Percentiles rank a stretch among this genome's conserved stretches.
phyloP scores from a whole-genome alignment of 805 yeast species.

The Wickerhamomyces bovis region DNA sequence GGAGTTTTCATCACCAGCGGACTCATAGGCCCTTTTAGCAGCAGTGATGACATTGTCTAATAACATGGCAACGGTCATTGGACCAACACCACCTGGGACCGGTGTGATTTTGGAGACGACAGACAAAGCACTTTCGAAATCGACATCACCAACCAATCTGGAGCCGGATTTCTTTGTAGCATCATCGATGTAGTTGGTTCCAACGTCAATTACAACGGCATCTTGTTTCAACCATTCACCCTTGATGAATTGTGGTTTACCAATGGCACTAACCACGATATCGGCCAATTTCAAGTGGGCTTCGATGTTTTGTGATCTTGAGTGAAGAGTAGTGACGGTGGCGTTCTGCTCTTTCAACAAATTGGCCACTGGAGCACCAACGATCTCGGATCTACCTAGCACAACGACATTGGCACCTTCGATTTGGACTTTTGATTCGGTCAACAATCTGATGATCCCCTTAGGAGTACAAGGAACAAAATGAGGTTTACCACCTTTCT shows the following conservation, averaged over 20 bases:
- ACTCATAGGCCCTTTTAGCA: constrained; percentile 44
- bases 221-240: constrained; percentile 86
- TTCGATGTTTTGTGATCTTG: constrained; percentile 60
- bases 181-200: constrained; percentile 86
- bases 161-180: constrained; percentile 67
- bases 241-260: constrained; percentile 75
- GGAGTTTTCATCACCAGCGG: constrained; percentile 16
- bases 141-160: constrained; percentile 93
- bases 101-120: constrained; percentile 79
- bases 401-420: constrained; percentile 75
- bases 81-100: constrained; percentile 99
- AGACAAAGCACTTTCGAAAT: constrained; percentile 57
- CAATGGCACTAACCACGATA: constrained; percentile 88
- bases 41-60: constrained; percentile 66
- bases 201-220: constrained; percentile 88
- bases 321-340: constrained; percentile 85
- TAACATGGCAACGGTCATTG: constrained; percentile 97
- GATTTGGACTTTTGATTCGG: constrained; percentile 48
- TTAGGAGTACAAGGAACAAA: constrained; percentile 83
- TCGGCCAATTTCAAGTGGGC: constrained; percentile 64
- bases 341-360: constrained; percentile 68
- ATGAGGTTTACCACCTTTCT: constrained; percentile 63
- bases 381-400: constrained; percentile 89
- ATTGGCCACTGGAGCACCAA: constrained; percentile 89
- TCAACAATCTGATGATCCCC: constrained; percentile 64